A percentile compares a stretch with the other conserved stretches of the same genome.
phyloP scores from a whole-genome alignment of 1,284 basidiomycete species.

The Testicularia cyperi region DNA sequence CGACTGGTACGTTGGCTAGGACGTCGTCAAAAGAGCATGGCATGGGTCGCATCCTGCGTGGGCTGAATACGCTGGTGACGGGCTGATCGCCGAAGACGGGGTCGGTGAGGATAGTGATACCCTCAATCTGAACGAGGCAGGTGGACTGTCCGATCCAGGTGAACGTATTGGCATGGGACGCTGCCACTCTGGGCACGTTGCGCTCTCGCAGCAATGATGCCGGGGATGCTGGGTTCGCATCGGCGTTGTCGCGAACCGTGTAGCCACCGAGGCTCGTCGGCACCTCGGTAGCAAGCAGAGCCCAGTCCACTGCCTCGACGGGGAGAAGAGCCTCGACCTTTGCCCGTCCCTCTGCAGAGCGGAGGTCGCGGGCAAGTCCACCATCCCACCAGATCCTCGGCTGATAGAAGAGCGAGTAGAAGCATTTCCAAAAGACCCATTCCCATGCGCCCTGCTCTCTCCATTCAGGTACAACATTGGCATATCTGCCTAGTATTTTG shows the following conservation, averaged over 20 bases:
- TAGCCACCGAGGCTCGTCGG: background rate
- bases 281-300: slow-evolving; percentile 14
- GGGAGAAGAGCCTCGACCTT: slow-evolving; percentile 39
- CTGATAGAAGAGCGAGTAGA: slow-evolving; percentile 36
- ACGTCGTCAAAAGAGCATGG: slow-evolving; percentile 62
- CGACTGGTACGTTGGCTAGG: slow-evolving; percentile 54
- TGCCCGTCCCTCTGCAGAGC: slow-evolving; percentile 24
- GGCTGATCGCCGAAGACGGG: slow-evolving; percentile 63
- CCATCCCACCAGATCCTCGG: slow-evolving; percentile 52
- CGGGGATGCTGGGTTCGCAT: too few relatives aligned
- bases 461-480: slow-evolving; percentile 64
- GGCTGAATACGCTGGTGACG: slow-evolving; percentile 60
- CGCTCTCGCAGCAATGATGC: too few relatives aligned
- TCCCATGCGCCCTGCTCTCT: slow-evolving; percentile 63
- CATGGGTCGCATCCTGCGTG: slow-evolving; percentile 61
- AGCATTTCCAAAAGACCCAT: slow-evolving; percentile 45
- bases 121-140: slow-evolving; percentile 63
- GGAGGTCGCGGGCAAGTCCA: slow-evolving; percentile 47
- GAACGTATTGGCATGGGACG: slow-evolving; percentile 22
- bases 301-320: slow-evolving; percentile 34
- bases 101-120: slow-evolving; percentile 64
- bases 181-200: slow-evolving; percentile 2
- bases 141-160: slow-evolving; percentile 53
- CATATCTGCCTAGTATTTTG: slow-evolving; percentile 47
- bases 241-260: too few relatives aligned